Evolutionary conservation across 2,329 filamentous ascomycete species (phyloP), one percentile per base, ranked within the genome.

Genomic region (Aureobasidium vineae): DNA sequence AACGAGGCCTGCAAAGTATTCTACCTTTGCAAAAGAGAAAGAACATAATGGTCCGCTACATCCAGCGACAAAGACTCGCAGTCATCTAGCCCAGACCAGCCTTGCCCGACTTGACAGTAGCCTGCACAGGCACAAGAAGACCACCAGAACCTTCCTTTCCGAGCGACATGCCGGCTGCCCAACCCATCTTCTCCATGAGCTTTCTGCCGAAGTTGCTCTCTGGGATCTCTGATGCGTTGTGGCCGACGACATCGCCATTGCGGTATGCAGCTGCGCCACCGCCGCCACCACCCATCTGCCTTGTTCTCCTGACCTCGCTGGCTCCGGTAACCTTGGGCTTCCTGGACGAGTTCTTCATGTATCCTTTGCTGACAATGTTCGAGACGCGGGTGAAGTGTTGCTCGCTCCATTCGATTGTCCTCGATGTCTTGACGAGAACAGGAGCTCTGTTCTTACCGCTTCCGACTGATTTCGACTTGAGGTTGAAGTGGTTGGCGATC

Each of bases 141-240:
- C 95, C 95, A 77, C 95, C 91, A 76, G 96, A 97, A 69, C 96
- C 88, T 1, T 82, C 75, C 13, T 90, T 86, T 63, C 95, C 95
- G 0, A 99, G 83, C 1, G 90, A 90, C 74, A 89, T 96, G 5
- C 95, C 95, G 63, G 84, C 89, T 68, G 86, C 90, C 93, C 95
- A 99, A 3, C 95, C 95, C 95, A 98, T 98, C 79, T 95, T 98
- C 79, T 96, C 92, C 70, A 99, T 79, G 87, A 99, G 90, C 3
- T 87, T 86, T 60, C 92, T 86, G 13, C 95, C 95, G 70, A 87
- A 91, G 75, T 97, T 98, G 63, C 90, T 90, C 5, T 82, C 81
- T 1, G 91, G 90, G 38, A 99, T 83, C 75, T 97, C 93, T 13
- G 92, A 90, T 1, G 94, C 93, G 56, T 87, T 86, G 1, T 86